Percentiles rank a stretch among this genome's conserved stretches.
Conservation (phyloP, 2,329 filamentous ascomycete genomes). For the Fusarium humuli region DNA sequence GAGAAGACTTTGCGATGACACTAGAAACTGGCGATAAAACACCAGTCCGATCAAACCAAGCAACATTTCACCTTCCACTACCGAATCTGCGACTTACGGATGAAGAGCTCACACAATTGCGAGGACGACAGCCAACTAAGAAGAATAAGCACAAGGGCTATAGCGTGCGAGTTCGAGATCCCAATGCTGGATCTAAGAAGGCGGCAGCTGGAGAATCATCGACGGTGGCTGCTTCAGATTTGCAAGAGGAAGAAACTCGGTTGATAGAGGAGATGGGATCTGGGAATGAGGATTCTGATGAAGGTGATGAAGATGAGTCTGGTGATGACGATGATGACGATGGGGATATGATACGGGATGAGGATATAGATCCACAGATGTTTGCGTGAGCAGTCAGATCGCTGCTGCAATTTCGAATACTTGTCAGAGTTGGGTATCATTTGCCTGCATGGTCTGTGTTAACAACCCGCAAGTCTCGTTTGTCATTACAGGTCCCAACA, state of each 20-base stretch:
- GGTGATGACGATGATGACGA: constrained; percentile 44
- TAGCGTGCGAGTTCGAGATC: constrained; percentile 49
- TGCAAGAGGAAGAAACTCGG: constrained; percentile 42
- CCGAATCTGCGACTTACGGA: constrained; percentile 53
- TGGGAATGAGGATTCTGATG: constrained; percentile 47
- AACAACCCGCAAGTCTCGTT: fast-evolving
- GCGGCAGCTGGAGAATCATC: constrained; percentile 31
- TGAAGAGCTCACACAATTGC: constrained; percentile 51
- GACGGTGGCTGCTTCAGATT: constrained; percentile 28
- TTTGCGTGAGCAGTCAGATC: neutral
- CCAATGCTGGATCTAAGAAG: constrained; percentile 34
- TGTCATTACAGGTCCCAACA: neutral
- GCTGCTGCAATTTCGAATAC: no score
- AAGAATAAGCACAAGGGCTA: constrained; percentile 54
- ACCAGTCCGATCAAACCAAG: constrained; percentile 47
- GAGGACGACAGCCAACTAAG: constrained; percentile 52
- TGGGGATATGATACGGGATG: constrained; percentile 12
- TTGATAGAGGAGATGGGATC: constrained; percentile 43
- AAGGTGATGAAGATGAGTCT: constrained; percentile 47
- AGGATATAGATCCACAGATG: constrained; percentile 3
- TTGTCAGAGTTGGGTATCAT: no score
- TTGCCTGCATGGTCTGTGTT: no score
- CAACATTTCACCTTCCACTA: constrained; percentile 51
- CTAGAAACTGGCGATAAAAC: constrained; percentile 52
- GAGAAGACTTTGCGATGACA: constrained; percentile 52